Evolutionary conservation across 2,329 filamentous ascomycete species (phyloP).

Genomic region (Ceratocystis eucalypticola): DNA sequence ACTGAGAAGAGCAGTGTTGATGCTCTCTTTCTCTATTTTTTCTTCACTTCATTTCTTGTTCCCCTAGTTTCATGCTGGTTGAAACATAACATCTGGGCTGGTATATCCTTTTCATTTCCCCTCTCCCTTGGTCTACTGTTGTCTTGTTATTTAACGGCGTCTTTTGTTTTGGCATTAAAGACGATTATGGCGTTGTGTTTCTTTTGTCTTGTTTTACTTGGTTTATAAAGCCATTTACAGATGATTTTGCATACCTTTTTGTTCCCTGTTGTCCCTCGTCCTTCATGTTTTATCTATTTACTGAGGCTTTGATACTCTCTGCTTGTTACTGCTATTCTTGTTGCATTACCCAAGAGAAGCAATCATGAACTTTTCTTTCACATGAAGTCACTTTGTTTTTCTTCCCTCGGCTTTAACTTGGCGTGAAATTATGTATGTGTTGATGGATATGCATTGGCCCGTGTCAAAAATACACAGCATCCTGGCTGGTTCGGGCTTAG

Average conservation of each 20-base stretch:
- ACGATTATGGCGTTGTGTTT: background rate
- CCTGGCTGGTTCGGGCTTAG: too few relatives aligned
- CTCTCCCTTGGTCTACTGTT: background rate
- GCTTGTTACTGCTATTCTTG: background rate
- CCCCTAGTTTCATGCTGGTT: background rate
- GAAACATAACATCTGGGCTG: background rate
- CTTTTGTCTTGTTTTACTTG: background rate
- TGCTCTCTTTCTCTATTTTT: background rate
- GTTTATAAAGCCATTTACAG: conserved; percentile 10
- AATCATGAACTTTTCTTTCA: conserved; percentile 5
- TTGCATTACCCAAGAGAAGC: background rate
- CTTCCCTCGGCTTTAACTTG: too few relatives aligned
- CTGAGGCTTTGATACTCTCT: conserved; percentile 1
- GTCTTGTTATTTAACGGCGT: background rate
- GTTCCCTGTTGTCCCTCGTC: background rate
- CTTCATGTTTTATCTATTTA: background rate
- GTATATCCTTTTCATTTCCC: background rate
- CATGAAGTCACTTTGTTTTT: background rate
- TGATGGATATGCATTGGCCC: too few relatives aligned
- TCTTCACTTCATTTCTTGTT: background rate
- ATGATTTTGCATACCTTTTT: background rate
- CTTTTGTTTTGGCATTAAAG: conserved; percentile 5
- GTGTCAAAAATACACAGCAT: too few relatives aligned
- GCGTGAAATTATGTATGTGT: too few relatives aligned
- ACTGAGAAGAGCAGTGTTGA: background rate